A percentile compares a stretch with the other conserved stretches of the same genome.
phyloP scores from a whole-genome alignment of 495 filamentous ascomycete species.

The Umbilicaria muhlenbergii region DNA sequence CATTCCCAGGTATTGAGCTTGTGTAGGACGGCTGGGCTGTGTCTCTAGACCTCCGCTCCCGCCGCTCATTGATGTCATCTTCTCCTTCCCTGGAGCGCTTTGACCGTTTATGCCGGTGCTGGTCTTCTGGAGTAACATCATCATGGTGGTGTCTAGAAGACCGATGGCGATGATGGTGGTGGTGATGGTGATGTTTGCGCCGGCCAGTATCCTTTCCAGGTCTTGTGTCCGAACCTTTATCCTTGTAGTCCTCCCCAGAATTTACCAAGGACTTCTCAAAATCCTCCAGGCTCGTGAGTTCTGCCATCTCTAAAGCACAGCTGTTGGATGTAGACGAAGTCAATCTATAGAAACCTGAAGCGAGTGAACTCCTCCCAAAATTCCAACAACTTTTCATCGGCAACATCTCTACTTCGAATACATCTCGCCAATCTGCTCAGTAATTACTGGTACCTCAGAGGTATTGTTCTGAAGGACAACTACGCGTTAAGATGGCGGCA shows the following conservation, averaged over 20 bases:
- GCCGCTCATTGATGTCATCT: slow-evolving; percentile 10
- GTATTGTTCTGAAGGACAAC: background rate
- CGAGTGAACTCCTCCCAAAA: slow-evolving; percentile 20
- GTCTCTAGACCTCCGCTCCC: too few relatives aligned
- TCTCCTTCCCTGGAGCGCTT: slow-evolving; percentile 29
- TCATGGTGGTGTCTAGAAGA: slow-evolving; percentile 26
- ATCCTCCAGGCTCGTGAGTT: slow-evolving; percentile 35
- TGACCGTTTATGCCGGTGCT: slow-evolving; percentile 39
- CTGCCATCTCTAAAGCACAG: slow-evolving; percentile 2
- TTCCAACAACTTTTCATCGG: slow-evolving; percentile 17
- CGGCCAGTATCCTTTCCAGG: slow-evolving; percentile 21
- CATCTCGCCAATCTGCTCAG: too few relatives aligned
- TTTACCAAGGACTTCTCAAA: slow-evolving; percentile 36
- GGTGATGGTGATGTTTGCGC: slow-evolving; percentile 27
- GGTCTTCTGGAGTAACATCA: slow-evolving; percentile 24
- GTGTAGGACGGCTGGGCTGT: too few relatives aligned
- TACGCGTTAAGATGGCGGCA: slow-evolving; percentile 22
- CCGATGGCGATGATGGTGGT: slow-evolving; percentile 28
- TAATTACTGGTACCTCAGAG: too few relatives aligned
- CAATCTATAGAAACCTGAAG: slow-evolving; percentile 20
- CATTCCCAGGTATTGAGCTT: too few relatives aligned
- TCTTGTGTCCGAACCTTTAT: slow-evolving; percentile 16
- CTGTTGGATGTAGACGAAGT: slow-evolving; percentile 20
- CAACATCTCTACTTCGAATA: too few relatives aligned
- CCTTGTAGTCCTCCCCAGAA: slow-evolving; percentile 27